A percentile compares a stretch with the other conserved stretches of the same genome.
These are phyloP conservation scores for Erysiphe pulchra DNA, from an alignment of 2,329 filamentous ascomycete genomes.

Conservation along the genomic window DNA sequence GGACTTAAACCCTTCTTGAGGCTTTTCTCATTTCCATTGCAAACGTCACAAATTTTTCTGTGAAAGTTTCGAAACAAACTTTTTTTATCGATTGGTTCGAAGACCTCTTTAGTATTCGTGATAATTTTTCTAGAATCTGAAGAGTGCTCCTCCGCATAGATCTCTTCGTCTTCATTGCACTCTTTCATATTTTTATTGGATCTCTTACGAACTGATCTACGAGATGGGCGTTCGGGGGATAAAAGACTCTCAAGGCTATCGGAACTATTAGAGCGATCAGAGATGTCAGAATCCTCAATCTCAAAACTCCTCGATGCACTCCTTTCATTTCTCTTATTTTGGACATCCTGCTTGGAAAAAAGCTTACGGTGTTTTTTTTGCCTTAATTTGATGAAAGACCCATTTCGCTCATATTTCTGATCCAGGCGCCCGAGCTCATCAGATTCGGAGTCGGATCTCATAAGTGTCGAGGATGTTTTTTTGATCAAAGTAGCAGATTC, in stretches of 20 bases:
- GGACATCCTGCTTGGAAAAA: too few relatives aligned
- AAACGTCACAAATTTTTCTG: constrained; percentile 45
- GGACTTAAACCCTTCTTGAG: constrained; percentile 29
- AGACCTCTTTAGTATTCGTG: constrained; percentile 46
- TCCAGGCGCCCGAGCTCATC: not conserved
- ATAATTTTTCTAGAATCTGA: constrained; percentile 23
- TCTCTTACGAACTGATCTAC: constrained; percentile 14
- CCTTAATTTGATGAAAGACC: not conserved
- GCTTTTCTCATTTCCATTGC: constrained; percentile 26
- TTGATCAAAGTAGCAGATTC: not conserved
- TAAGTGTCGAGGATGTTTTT: not conserved
- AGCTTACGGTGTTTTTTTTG: too few relatives aligned
- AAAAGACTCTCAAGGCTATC: not conserved
- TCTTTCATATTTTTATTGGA: constrained; percentile 19
- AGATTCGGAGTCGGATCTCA: not conserved
- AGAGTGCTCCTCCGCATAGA: constrained; percentile 23
- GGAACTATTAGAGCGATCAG: constrained; percentile 21
- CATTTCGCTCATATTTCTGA: not conserved
- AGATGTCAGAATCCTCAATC: constrained; percentile 18
- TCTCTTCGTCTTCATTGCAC: constrained; percentile 21
- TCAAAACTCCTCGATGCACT: not conserved
- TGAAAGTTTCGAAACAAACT: constrained; percentile 48
- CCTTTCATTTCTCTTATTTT: not conserved
- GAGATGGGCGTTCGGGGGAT: constrained; percentile 6
- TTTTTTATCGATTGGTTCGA: constrained; percentile 32